Evolutionary conservation across 2,329 filamentous ascomycete genomes (phyloP), one percentile per base, ranked within the genome.

Genomic region (Ceratocystis eucalypticola): DNA sequence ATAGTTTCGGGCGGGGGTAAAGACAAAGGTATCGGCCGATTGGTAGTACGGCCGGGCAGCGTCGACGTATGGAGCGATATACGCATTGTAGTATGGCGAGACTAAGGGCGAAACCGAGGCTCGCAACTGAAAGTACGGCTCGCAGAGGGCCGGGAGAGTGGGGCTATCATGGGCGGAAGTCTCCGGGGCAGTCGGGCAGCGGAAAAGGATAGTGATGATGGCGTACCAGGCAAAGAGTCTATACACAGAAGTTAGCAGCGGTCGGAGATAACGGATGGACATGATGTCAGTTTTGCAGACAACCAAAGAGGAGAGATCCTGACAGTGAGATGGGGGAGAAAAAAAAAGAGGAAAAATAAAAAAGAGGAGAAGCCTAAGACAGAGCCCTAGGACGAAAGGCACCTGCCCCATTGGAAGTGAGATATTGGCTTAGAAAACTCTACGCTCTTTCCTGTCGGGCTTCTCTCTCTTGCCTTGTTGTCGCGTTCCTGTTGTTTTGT

Each of bases 151-250:
- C 0, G 92, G 89, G 1, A 90, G 89, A 37, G 80, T 77, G 30
- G 88, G 83, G 71, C 84, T 82, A 72, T 94, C 83, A 30, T 84
- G 81, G 33, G 86, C 82, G 68, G 87, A 41, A 15, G 37, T 41
- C 37, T 15, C 37, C 3, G 37, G 76, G 7, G 83, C 84, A 2
- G 85, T 79, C 12, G 93, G 93, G 75, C 93, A 99, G 69, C 87
- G 84, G 74, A 99, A 88, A 68, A 93, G 76, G 66, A 94, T 78
- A 28, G 88, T 94, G 69, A 91, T 75, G 70, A 97, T 85, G 45
- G 86, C 82, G 74, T 94, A 96, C 93, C 93, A 99, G 22, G 90
- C 88, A 67, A 87, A 75, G 57, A 96, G 75, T 72, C 93, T 93
- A 69, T 2, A 50, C 25, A 63, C 22, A 4, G 33, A 33, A 5